Evolutionary conservation across 2,329 filamentous ascomycete genomes (phyloP).

Genomic region (Diaporthe sp.): DNA sequence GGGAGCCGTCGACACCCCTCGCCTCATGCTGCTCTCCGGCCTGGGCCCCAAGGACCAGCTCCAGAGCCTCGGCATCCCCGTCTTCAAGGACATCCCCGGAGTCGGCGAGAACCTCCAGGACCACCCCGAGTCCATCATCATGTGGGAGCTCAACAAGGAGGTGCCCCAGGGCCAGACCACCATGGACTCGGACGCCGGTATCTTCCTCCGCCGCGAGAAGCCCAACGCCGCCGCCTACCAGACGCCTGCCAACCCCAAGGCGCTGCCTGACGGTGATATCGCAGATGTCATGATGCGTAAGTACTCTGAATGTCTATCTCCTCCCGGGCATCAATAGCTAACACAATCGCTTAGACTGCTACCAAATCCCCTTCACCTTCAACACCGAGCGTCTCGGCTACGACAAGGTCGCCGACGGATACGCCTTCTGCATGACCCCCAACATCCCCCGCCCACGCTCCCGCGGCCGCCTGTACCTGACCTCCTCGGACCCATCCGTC

Average conservation of each 20-base stretch:
- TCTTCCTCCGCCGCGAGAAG: constrained; percentile 84
- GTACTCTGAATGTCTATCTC: too few species aligned
- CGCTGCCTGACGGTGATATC: constrained; percentile 73
- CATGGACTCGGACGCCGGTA: constrained; percentile 90
- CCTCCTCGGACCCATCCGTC: constrained; percentile 77
- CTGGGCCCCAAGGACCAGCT: constrained; percentile 66
- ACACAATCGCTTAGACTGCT: constrained; percentile 67
- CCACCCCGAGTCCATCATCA: constrained; percentile 70
- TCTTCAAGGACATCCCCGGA: constrained; percentile 67
- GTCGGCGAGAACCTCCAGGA: constrained; percentile 72
- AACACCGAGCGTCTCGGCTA: constrained; percentile 87
- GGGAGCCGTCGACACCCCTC: constrained; percentile 84
- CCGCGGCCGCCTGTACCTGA: constrained; percentile 81
- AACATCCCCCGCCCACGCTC: constrained; percentile 88
- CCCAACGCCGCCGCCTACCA: constrained; percentile 72
- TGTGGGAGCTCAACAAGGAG: constrained; percentile 83
- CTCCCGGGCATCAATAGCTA: not conserved
- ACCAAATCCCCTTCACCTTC: constrained; percentile 91
- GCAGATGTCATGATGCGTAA: constrained; percentile 85
- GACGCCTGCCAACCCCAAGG: constrained; percentile 58
- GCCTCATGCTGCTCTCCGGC: constrained; percentile 69
- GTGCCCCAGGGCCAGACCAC: constrained; percentile 83
- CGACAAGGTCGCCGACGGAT: constrained; percentile 69
- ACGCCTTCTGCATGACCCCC: constrained; percentile 93
- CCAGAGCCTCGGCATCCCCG: constrained; percentile 61